Base-by-base conservation (phyloP, 441 rosid genomes). In the Jatropha podagrica region DNA sequence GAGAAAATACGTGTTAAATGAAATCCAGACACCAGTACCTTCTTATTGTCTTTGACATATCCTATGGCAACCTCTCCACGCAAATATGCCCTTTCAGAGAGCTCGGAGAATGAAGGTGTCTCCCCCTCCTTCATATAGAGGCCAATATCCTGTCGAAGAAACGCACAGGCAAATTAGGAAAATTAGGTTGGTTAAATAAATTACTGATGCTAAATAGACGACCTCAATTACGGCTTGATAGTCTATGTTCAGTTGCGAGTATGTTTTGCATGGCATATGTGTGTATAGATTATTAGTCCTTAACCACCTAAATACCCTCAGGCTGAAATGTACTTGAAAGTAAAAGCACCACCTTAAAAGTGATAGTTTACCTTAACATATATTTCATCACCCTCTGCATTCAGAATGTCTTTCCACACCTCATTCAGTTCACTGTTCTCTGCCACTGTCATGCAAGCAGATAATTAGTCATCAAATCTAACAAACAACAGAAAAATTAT, bases 321-420 rank as follows among this genome's bases (percentile, higher is more conserved):
- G 17, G 40, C 69, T 23, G 70, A 23, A 51, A 63, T 51, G n/a
- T 20, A 20, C 37, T 15, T 5, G 23, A 37, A 51, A 64, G 23
- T 12, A 38, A 49, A 73, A n/a, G 32, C 26, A 44, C 26, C 5
- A 15, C 12, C 9, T 12, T 61, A 42, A 41, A 37, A 49, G 55
- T 13, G 59, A 40, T 8, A 17, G 49, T 65, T 77, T 81, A 92
- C 99, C 97, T 96, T 93, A 32, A 92, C 89, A 70, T 96, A 96
- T 73, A 92, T 96, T 81, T 96, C 99, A 78, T 96, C 99, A 14
- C 99, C 99, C n/a, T 93, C 98, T 58, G 99, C 93, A 63, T 96
- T 79, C 42, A 96, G 85, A 77, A 96, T 90, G 86, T 96, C 99
- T 81, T 91, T 92, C 98, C 97, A 93, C 65, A 96, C 99, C 74